Evolutionary conservation across 805 yeast genomes (phyloP).

Genomic region (Yamadazyma paraphyllophila): DNA sequence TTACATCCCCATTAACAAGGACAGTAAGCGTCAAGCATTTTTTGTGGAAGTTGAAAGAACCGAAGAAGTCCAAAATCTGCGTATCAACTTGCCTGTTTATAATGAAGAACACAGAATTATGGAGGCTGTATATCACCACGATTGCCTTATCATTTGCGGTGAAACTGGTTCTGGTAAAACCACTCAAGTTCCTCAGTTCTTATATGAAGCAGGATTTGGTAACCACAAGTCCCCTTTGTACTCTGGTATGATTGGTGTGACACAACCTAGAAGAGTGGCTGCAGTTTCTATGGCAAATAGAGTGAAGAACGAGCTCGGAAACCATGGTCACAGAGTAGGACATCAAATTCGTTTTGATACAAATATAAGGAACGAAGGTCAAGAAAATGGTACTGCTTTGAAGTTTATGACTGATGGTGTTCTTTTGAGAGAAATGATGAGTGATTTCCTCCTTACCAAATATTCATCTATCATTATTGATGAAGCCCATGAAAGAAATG

Average conservation of each 20-base stretch:
- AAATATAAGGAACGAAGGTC: conserved; percentile 51
- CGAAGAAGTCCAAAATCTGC: conserved; percentile 59
- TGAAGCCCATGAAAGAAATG: conserved; percentile 97
- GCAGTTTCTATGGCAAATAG: conserved; percentile 89
- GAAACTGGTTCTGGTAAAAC: conserved; percentile 99
- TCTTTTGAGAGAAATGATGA: conserved; percentile 85
- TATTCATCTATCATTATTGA: conserved; percentile 89
- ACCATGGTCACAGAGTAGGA: conserved; percentile 67
- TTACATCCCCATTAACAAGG: conserved; percentile 55
- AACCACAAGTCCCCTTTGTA: conserved; percentile 47
- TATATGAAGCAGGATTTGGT: conserved; percentile 92
- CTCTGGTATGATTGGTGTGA: conserved; percentile 94
- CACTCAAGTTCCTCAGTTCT: conserved; percentile 95
- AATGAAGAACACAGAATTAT: conserved; percentile 88
- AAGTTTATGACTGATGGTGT: conserved; percentile 97
- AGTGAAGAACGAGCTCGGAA: conserved; percentile 73
- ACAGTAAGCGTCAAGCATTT: conserved; percentile 55
- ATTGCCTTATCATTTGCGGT: conserved; percentile 89
- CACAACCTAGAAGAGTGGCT: conserved; percentile 95
- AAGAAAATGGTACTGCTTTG: conserved; percentile 54
- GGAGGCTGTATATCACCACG: conserved; percentile 95
- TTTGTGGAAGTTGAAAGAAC: conserved; percentile 68
- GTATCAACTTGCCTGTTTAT: conserved; percentile 81
- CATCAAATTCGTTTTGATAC: conserved; percentile 83
- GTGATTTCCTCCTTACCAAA: conserved; percentile 73